Conservation (phyloP, 163 green algal genomes). For the Scenedesmus sp. region DNA sequence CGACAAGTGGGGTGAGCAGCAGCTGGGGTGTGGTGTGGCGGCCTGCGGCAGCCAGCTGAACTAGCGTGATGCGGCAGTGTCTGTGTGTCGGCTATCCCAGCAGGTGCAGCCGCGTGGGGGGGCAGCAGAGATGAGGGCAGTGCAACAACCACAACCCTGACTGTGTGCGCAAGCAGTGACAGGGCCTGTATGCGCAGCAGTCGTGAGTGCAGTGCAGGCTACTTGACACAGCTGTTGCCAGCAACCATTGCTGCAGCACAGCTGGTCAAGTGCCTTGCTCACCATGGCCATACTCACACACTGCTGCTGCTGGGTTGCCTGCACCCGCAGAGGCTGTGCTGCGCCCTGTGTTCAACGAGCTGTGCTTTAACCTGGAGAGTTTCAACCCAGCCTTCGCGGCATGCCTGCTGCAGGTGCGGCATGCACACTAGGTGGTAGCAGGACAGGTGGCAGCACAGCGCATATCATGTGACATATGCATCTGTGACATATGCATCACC, state of each 20-base stretch:
- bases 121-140: no score
- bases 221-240: background rate
- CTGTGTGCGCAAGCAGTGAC: no score
- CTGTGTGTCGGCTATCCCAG: background rate
- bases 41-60: no score
- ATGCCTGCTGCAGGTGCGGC: constrained; percentile 73
- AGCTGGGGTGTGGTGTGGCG: background rate
- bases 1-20: constrained; percentile 72
- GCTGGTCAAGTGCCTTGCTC: background rate
- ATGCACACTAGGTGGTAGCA: background rate
- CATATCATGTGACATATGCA: background rate
- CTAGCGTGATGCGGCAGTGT: no score
- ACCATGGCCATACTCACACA: background rate
- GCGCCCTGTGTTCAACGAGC: constrained; percentile 88
- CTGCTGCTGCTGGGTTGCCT: background rate
- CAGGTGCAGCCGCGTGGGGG: no score
- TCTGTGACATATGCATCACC: no score
- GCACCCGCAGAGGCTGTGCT: constrained; percentile 76
- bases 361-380: constrained; percentile 94
- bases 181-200: no score
- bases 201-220: background rate
- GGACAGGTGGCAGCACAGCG: background rate
- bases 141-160: no score
- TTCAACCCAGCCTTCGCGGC: constrained; percentile 95
- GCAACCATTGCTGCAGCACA: background rate